Conservation (phyloP, 2,329 filamentous ascomycete species). For the Camptophora hylomeconis region DNA sequence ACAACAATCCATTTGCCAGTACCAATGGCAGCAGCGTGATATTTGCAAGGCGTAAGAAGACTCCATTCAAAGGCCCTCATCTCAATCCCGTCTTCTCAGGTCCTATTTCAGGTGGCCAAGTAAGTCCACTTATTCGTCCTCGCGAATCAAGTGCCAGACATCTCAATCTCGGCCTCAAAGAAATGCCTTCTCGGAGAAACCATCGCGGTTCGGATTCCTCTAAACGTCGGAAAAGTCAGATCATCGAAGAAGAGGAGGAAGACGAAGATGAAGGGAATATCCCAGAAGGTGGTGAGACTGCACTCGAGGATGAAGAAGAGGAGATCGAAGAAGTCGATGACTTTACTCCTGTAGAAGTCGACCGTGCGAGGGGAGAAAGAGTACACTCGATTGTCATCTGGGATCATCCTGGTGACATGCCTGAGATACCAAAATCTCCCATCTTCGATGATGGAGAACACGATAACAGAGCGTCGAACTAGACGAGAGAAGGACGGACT, state of each 20-base stretch:
- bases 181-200: constrained; percentile 4
- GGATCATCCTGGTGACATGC: constrained; percentile 12
- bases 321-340: constrained; percentile 19
- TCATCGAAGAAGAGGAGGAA: constrained; percentile 33
- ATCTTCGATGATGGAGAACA: no score
- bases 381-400: constrained; percentile 17
- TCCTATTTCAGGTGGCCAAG: constrained; percentile 18
- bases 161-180: constrained; percentile 12
- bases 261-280: constrained; percentile 21
- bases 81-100: constrained; percentile 26
- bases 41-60: constrained; percentile 33
- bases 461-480: no score
- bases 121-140: constrained; percentile 20
- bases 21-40: constrained; percentile 26
- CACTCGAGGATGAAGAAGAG: constrained; percentile 25
- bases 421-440: no score
- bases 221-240: constrained; percentile 13
- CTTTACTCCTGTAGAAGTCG: constrained; percentile 13
- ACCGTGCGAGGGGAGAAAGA: constrained; percentile 13
- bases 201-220: constrained; percentile 10
- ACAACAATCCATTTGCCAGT: background rate
- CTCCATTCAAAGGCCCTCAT: constrained; percentile 33
- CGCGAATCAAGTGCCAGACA: constrained; percentile 20
- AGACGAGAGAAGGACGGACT: no score
- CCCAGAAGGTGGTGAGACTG: constrained; percentile 23